Percentiles rank a stretch among this genome's conserved stretches.
phyloP scores from a whole-genome alignment of 768 basidiomycete genomes.

The Kwoniella sp. region DNA sequence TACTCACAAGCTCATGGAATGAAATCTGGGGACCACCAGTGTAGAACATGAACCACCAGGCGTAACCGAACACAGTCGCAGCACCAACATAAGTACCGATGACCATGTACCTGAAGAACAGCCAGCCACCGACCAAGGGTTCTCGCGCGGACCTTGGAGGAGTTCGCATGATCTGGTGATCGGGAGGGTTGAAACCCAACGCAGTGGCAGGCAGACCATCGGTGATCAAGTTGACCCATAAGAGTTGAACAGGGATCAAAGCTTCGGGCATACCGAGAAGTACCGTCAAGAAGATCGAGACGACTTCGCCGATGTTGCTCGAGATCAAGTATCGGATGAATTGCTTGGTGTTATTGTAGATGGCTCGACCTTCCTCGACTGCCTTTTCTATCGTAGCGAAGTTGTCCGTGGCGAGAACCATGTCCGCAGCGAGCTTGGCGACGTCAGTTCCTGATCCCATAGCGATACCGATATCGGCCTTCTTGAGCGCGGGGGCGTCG shows the following conservation, averaged over 20 bases:
- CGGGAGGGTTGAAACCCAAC: conserved; percentile 95
- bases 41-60: conserved; percentile 99
- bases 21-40: conserved; percentile 86
- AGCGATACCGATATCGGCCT: conserved; percentile 95
- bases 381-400: conserved; percentile 96
- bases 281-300: conserved; percentile 92
- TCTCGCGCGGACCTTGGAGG: conserved; percentile 88
- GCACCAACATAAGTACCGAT: conserved; percentile 91
- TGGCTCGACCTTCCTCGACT: conserved; percentile 94
- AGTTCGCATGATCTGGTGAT: conserved; percentile 89
- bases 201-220: conserved; percentile 93
- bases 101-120: conserved; percentile 94
- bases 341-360: conserved; percentile 99
- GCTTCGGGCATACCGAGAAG: conserved; percentile 99
- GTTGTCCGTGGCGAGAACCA: conserved; percentile 80
- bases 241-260: conserved; percentile 92
- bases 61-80: conserved; percentile 95
- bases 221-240: conserved; percentile 98
- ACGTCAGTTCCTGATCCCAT: conserved; percentile 99
- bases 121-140: conserved; percentile 86
- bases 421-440: conserved; percentile 94
- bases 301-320: conserved; percentile 96
- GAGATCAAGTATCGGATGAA: conserved; percentile 98
- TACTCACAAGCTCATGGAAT: conserved; percentile 86
- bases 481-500: conserved; percentile 94